A percentile compares a stretch with the other conserved stretches of the same genome.
Evolutionary conservation across 179 eudicot genomes (phyloP).

Genomic region (Beta macrorhiza): DNA sequence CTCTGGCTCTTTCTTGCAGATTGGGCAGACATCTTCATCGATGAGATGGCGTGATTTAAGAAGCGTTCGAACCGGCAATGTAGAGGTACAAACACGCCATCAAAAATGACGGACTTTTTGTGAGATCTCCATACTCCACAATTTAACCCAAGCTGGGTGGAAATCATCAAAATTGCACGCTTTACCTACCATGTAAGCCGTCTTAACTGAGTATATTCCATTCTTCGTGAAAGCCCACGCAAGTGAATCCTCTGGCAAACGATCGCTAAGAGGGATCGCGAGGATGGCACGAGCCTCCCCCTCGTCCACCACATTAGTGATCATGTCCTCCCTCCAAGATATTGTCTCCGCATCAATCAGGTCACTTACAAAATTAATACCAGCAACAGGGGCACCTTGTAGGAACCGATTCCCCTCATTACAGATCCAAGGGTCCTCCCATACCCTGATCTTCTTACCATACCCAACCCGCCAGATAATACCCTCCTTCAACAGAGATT

Average conservation of each 20-base stretch:
- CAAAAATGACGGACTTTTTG: not conserved
- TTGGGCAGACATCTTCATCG: not conserved
- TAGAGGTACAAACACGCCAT: not conserved
- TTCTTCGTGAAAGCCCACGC: not conserved
- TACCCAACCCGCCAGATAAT: no score
- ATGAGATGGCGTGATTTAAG: not conserved
- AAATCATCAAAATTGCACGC: not conserved
- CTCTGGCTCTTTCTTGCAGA: not conserved
- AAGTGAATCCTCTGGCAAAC: not conserved
- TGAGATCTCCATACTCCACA: not conserved
- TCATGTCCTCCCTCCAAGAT: no score
- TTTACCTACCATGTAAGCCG: not conserved
- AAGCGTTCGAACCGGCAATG: not conserved
- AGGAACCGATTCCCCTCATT: no score
- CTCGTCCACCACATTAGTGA: not conserved
- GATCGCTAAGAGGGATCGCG: not conserved
- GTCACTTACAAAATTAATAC: no score
- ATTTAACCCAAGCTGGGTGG: not conserved
- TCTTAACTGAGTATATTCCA: not conserved
- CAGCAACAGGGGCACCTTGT: no score
- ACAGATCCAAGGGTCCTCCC: no score
- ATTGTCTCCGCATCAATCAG: no score
- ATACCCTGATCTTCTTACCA: no score
- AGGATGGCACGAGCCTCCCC: not conserved
- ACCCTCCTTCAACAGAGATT: no score